phyloP scores from a whole-genome alignment of 345 rosid genomes.

The Eucalyptus coolabah region DNA sequence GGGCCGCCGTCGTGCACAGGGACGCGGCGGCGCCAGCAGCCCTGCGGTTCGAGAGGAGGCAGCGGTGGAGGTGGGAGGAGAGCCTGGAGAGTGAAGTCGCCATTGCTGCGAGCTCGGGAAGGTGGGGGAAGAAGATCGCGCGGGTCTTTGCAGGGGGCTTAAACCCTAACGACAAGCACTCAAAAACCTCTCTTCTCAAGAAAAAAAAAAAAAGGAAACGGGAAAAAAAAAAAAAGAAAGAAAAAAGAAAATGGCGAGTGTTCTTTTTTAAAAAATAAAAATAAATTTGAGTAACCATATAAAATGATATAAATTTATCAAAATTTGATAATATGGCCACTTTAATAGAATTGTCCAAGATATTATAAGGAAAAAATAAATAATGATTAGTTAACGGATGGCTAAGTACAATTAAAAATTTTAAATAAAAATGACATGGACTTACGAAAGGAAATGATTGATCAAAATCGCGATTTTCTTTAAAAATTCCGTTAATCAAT shows the following conservation, averaged over 20 bases:
- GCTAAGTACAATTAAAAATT: not conserved
- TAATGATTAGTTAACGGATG: not conserved
- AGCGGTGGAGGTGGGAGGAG: conserved; percentile 36
- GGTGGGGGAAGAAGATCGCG: not conserved
- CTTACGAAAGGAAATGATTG: too few species aligned
- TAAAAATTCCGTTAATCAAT: too few species aligned
- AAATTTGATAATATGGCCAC: not conserved
- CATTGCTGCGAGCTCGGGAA: not conserved
- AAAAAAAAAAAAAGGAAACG: not conserved
- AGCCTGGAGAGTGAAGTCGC: conserved; percentile 38
- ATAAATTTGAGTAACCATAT: too few species aligned
- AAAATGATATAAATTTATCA: too few species aligned
- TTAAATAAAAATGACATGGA: not conserved
- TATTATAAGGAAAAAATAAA: too few species aligned
- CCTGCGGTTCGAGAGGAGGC: conserved; percentile 29
- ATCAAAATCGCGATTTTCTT: too few species aligned
- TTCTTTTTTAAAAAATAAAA: too few species aligned
- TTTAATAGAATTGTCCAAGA: not conserved
- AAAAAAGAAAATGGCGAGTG: not conserved
- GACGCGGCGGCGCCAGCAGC: conserved; percentile 15
- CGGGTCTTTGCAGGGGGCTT: not conserved
- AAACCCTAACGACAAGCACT: not conserved
- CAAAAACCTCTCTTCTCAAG: not conserved
- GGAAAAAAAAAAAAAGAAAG: not conserved
- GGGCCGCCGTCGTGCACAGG: conserved; percentile 30